Evolutionary conservation across 192 early-diverging fungal species (phyloP).

Genomic region (Coemansia sp.): DNA sequence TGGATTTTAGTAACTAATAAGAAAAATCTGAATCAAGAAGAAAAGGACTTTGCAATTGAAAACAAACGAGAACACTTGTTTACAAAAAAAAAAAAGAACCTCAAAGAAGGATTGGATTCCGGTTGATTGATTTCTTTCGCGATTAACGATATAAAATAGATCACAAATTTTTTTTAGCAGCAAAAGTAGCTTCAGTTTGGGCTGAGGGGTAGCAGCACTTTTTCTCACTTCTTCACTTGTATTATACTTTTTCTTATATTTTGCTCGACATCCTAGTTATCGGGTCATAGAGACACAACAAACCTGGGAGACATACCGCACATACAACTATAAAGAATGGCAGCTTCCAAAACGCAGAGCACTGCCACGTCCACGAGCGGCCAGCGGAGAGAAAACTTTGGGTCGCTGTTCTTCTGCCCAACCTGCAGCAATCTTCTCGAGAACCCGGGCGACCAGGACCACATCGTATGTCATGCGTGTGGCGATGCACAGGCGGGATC

Average conservation of each 20-base stretch:
- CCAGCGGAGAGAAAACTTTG: conserved; percentile 55
- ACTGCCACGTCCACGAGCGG: not conserved
- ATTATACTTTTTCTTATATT: too few species aligned
- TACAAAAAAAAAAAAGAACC: not conserved
- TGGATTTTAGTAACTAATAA: not conserved
- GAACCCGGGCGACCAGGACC: conserved; percentile 75
- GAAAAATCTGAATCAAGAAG: not conserved
- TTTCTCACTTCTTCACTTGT: too few species aligned
- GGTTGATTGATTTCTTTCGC: not conserved
- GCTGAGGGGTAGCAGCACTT: too few species aligned
- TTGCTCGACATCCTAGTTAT: too few species aligned
- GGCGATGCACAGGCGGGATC: conserved; percentile 62
- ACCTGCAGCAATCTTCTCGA: conserved; percentile 92
- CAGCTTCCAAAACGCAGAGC: not conserved
- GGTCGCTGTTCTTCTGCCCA: conserved; percentile 87
- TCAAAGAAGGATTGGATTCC: not conserved
- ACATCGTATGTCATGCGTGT: conserved; percentile 83
- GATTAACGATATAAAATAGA: not conserved
- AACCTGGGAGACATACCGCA: not conserved
- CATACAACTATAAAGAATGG: not conserved
- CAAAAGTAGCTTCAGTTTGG: too few species aligned
- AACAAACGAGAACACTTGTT: not conserved
- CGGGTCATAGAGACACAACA: too few species aligned
- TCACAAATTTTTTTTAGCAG: too few species aligned
- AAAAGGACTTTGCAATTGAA: not conserved